These are phyloP conservation scores for Carex arenaria DNA, from an alignment of 202 grass and related monocot species.

Conservation along the genomic window DNA sequence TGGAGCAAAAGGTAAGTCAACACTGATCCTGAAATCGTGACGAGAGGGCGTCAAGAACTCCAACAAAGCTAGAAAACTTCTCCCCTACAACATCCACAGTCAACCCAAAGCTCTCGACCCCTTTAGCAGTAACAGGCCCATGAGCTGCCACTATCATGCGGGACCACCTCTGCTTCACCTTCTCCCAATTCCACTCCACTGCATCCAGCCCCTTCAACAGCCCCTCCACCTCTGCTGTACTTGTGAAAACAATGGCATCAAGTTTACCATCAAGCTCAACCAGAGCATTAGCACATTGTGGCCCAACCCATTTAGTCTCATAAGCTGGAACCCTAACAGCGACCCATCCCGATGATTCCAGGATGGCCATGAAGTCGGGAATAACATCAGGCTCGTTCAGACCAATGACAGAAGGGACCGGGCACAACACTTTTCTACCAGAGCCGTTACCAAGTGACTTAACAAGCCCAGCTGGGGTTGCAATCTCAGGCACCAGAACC, in stretches of 20 bases:
- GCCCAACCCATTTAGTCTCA: conserved; percentile 58
- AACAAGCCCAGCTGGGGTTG: conserved; percentile 49
- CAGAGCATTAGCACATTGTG: conserved; percentile 35
- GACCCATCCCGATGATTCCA: conserved; percentile 53
- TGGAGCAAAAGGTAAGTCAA: neutral
- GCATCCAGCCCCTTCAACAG: conserved; percentile 69
- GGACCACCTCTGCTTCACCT: conserved; percentile 46
- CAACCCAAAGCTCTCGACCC: conserved; percentile 52
- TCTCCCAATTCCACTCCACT: conserved; percentile 52
- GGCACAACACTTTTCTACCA: conserved; percentile 58
- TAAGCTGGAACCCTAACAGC: conserved; percentile 51
- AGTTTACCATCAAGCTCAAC: conserved; percentile 28
- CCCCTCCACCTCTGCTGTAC: conserved; percentile 80
- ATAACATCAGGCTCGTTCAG: conserved; percentile 64
- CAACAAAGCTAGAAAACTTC: conserved; percentile 71
- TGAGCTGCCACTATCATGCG: conserved; percentile 61
- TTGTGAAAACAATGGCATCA: conserved; percentile 90
- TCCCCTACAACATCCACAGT: conserved; percentile 57
- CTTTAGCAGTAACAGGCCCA: conserved; percentile 62
- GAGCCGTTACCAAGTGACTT: conserved; percentile 48
- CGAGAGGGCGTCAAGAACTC: conserved; percentile 54
- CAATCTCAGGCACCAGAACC: conserved; percentile 48
- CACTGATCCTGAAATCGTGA: conserved; percentile 9
- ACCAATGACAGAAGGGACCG: conserved; percentile 52
- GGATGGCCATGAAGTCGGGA: conserved; percentile 42